Percentiles rank a stretch among this genome's conserved stretches.
Evolutionary conservation across 2,329 filamentous ascomycete genomes (phyloP).

Genomic region (Parastagonospora avenae): DNA sequence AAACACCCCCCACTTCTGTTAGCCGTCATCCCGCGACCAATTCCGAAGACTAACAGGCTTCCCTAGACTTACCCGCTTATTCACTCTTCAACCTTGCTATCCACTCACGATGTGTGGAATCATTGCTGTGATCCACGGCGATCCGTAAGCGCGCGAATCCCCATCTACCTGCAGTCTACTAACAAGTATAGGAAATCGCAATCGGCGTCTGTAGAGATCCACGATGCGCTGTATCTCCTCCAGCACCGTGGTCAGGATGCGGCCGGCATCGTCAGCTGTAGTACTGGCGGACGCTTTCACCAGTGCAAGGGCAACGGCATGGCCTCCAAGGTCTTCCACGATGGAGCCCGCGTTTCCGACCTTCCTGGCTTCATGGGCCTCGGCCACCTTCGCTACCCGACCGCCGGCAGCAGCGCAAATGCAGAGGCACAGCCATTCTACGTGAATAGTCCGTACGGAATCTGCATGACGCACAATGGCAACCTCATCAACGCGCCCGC

Average conservation of each 20-base stretch:
- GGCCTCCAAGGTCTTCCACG: slow-evolving; percentile 81
- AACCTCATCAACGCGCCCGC: slow-evolving; percentile 82
- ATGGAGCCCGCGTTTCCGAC: slow-evolving; percentile 74
- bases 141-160: slow-evolving; percentile 35
- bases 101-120: slow-evolving; percentile 56
- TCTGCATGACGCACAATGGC: slow-evolving; percentile 83
- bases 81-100: slow-evolving; percentile 3
- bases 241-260: slow-evolving; percentile 81
- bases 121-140: slow-evolving; percentile 55
- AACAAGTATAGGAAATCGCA: slow-evolving; percentile 33
- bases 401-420: slow-evolving; percentile 80
- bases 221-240: slow-evolving; percentile 49
- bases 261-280: slow-evolving; percentile 79
- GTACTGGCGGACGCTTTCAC: slow-evolving; percentile 77
- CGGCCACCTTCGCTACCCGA: slow-evolving; percentile 86
- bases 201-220: slow-evolving; percentile 51
- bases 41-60: slow-evolving; percentile 28
- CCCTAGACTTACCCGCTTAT: slow-evolving; percentile 14
- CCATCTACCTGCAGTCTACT: slow-evolving; percentile 7
- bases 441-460: slow-evolving; percentile 83
- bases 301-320: slow-evolving; percentile 92
- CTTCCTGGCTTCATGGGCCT: slow-evolving; percentile 87
- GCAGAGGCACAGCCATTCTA: slow-evolving; percentile 93
- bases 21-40: slow-evolving; percentile 16
- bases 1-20: slow-evolving; percentile 23